A percentile compares a stretch with the other conserved stretches of the same genome.
Evolutionary conservation across 192 early-diverging fungal species (phyloP).

Genomic region (Backusella luteola): DNA sequence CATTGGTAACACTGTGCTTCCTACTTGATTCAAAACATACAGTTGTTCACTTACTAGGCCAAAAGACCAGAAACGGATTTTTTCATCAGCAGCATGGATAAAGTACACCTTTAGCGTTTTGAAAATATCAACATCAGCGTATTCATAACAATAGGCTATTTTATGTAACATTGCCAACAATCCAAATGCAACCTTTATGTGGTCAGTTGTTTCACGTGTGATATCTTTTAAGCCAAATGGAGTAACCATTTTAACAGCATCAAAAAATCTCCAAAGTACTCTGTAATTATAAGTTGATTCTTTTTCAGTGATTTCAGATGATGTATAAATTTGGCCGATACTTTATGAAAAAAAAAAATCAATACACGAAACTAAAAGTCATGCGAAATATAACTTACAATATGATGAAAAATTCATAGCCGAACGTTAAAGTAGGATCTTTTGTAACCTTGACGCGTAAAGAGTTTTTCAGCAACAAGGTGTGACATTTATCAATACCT

Average conservation of each 20-base stretch:
- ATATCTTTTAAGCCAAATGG: neutral
- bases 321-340: no score
- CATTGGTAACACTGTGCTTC: no score
- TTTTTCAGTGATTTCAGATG: neutral
- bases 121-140: constrained; percentile 11
- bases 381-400: no score
- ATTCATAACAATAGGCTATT: neutral
- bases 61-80: constrained; percentile 5
- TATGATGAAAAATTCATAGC: no score
- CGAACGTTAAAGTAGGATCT: no score
- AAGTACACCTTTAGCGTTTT: neutral
- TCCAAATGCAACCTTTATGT: constrained; percentile 2
- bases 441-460: neutral
- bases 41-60: constrained; percentile 6
- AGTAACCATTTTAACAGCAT: neutral
- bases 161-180: neutral
- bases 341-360: no score
- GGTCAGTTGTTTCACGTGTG: neutral
- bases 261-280: neutral
- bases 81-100: constrained; percentile 9
- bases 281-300: neutral
- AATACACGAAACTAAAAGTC: no score
- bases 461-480: neutral
- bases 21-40: neutral
- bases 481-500: neutral